These are phyloP conservation scores for Coemansia sp. DNA, from an alignment of 192 early-diverging fungal genomes.

Conservation along the genomic window DNA sequence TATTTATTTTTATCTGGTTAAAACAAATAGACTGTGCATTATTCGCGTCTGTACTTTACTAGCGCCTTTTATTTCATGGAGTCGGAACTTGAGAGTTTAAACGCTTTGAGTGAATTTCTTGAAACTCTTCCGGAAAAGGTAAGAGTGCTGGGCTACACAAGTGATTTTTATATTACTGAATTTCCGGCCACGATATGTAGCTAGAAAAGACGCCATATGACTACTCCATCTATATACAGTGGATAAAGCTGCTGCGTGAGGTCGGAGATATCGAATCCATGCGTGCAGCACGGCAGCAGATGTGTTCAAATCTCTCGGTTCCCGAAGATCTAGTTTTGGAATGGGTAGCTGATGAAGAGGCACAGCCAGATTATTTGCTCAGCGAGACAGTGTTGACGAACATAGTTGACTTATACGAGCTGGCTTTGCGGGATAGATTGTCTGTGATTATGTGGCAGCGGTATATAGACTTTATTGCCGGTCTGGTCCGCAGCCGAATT, in stretches of 20 bases:
- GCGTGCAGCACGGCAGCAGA: conserved; percentile 30
- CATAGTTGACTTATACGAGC: conserved; percentile 19
- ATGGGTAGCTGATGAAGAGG: conserved; percentile 41
- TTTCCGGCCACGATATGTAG: neutral
- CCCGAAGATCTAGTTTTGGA: conserved; percentile 22
- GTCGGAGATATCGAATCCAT: conserved; percentile 36
- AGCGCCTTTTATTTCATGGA: conserved; percentile 1
- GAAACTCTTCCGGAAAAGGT: conserved; percentile 27
- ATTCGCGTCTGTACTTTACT: neutral
- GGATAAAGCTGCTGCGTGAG: conserved; percentile 33
- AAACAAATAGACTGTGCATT: too few relatives aligned
- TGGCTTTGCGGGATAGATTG: conserved; percentile 15
- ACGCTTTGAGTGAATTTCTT: conserved; percentile 24
- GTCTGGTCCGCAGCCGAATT: conserved; percentile 7
- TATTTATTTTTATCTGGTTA: too few relatives aligned
- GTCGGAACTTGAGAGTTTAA: conserved; percentile 20
- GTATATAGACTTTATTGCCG: conserved; percentile 25
- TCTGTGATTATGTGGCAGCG: conserved; percentile 30
- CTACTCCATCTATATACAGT: conserved; percentile 28
- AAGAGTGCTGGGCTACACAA: neutral
- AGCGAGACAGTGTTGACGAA: conserved; percentile 6
- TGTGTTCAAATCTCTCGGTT: conserved; percentile 28
- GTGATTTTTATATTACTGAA: too few relatives aligned
- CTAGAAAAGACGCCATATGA: conserved; percentile 42
- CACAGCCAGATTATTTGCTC: conserved; percentile 8